These are phyloP conservation scores for Debaryomyces sp. DNA, from an alignment of 1,139 yeast genomes.

Conservation along the genomic window DNA sequence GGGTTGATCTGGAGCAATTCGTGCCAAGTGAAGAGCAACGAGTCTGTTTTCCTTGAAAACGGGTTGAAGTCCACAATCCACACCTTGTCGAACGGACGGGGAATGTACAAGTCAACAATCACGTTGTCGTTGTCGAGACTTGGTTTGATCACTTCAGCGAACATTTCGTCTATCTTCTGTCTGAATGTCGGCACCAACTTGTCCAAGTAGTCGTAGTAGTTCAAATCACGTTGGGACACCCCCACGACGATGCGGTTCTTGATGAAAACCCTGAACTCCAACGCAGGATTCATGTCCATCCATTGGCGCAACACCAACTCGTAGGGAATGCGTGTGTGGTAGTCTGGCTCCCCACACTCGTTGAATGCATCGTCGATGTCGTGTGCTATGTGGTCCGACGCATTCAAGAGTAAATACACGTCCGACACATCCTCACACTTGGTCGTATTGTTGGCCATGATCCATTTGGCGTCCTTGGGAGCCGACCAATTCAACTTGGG, in stretches of 20 bases:
- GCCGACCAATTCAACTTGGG: slow-evolving; percentile 98
- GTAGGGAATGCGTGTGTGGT: slow-evolving; percentile 29
- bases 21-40: slow-evolving; percentile 81
- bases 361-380: slow-evolving; percentile 78
- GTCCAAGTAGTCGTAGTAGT: slow-evolving; percentile 71
- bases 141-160: slow-evolving; percentile 45
- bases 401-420: slow-evolving; percentile 74
- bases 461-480: slow-evolving; percentile 95
- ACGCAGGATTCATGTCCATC: slow-evolving; percentile 80
- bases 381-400: slow-evolving; percentile 85
- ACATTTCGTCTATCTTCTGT: slow-evolving; percentile 56
- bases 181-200: slow-evolving; percentile 48
- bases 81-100: slow-evolving; percentile 68
- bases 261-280: slow-evolving; percentile 88
- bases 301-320: slow-evolving; percentile 82
- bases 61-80: slow-evolving; percentile 86
- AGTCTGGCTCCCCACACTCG: slow-evolving; percentile 25
- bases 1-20: slow-evolving; percentile 50
- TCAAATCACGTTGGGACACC: slow-evolving; percentile 82
- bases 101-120: slow-evolving; percentile 80
- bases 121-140: slow-evolving; percentile 58
- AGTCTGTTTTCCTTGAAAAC: slow-evolving; percentile 73
- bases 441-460: slow-evolving; percentile 73
- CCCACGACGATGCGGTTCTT: slow-evolving; percentile 64
- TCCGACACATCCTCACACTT: slow-evolving; percentile 73